These are phyloP conservation scores for Dioszegia hungarica DNA, from an alignment of 768 basidiomycete species.

Conservation along the genomic window DNA sequence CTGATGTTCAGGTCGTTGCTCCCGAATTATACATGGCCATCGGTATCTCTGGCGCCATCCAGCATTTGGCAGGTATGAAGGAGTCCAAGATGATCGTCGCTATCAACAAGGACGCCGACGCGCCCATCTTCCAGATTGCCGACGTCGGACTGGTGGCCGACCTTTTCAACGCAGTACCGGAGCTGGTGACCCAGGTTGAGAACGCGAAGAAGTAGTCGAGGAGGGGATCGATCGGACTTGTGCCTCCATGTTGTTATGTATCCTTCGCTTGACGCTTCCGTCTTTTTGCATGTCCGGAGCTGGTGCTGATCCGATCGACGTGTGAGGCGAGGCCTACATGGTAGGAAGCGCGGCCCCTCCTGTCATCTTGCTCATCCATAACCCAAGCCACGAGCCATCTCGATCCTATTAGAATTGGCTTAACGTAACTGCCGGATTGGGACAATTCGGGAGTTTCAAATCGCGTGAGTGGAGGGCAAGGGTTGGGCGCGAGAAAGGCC, in stretches of 20 bases:
- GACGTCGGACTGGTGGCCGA: conserved; percentile 93
- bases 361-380: too few relatives aligned
- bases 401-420: too few relatives aligned
- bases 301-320: too few relatives aligned
- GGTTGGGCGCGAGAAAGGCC: too few relatives aligned
- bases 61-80: conserved; percentile 99
- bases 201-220: conserved; percentile 39
- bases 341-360: neutral
- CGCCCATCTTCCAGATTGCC: conserved; percentile 98
- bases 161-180: conserved; percentile 84
- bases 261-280: too few relatives aligned
- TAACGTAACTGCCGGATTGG: too few relatives aligned
- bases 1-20: conserved; percentile 63
- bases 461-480: too few relatives aligned
- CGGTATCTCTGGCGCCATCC: conserved; percentile 97
- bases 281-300: too few relatives aligned
- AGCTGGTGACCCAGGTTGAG: conserved; percentile 83
- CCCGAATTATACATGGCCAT: conserved; percentile 93
- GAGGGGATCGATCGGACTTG: neutral
- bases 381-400: too few relatives aligned
- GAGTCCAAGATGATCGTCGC: conserved; percentile 98
- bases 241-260: neutral
- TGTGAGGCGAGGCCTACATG: too few relatives aligned
- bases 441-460: too few relatives aligned
- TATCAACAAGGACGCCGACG: conserved; percentile 97